Percentiles rank a stretch among this genome's conserved stretches.
Evolutionary conservation across 2,329 filamentous ascomycete species (phyloP).

Genomic region (Ceratocystis diversiconidia): DNA sequence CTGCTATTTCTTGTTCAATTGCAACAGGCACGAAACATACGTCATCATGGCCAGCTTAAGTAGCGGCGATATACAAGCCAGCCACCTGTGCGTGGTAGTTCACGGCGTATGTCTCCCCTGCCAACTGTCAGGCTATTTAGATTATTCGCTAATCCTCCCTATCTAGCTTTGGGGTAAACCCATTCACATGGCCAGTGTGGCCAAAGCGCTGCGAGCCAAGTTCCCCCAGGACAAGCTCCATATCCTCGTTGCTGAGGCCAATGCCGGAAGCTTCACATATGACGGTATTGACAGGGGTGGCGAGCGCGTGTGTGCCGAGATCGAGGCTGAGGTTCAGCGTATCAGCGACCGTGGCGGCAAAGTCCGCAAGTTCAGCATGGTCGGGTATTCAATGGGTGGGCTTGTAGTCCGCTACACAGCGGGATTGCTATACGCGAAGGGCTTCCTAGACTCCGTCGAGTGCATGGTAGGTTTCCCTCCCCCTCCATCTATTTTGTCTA

Average conservation of each 20-base stretch:
- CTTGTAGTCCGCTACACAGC: slow-evolving; percentile 76
- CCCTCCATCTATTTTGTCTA: not conserved
- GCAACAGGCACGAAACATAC: not conserved
- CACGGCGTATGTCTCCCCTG: slow-evolving; percentile 46
- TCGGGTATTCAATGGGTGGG: slow-evolving; percentile 83
- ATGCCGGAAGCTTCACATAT: slow-evolving; percentile 58
- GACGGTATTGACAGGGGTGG: slow-evolving; percentile 55
- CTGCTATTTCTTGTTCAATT: not conserved
- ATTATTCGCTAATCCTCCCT: slow-evolving; percentile 17
- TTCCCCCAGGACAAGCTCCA: slow-evolving; percentile 50
- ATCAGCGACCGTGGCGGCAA: slow-evolving; percentile 49
- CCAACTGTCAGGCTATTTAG: not conserved
- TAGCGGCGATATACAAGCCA: slow-evolving; percentile 39
- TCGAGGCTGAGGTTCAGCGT: slow-evolving; percentile 46
- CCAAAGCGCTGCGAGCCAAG: slow-evolving; percentile 46
- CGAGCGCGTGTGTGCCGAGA: slow-evolving; percentile 52
- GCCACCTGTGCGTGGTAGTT: slow-evolving; percentile 64
- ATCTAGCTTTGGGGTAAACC: slow-evolving; percentile 64
- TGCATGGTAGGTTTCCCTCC: slow-evolving; percentile 45
- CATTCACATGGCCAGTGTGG: slow-evolving; percentile 53
- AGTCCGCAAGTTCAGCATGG: slow-evolving; percentile 69
- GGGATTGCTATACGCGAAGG: slow-evolving; percentile 67
- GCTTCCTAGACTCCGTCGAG: slow-evolving; percentile 62
- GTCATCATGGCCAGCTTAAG: slow-evolving; percentile 27
- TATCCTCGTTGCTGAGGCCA: slow-evolving; percentile 57